phyloP scores from a whole-genome alignment of 75 land plant species.

The Adiantum capillusveneris region DNA sequence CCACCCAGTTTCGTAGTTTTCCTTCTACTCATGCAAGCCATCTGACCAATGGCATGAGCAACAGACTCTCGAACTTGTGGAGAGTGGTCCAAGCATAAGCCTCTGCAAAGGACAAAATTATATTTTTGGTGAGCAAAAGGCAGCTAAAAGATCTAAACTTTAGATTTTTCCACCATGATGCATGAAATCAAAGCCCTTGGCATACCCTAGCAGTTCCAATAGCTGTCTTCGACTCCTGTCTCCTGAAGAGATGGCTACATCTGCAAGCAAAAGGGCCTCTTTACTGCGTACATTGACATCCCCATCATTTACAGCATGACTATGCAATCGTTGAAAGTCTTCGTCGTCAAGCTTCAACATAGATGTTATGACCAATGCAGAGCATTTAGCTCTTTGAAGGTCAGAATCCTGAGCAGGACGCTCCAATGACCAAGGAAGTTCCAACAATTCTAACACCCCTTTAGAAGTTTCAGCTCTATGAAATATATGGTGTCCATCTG shows the following conservation, averaged over 20 bases:
- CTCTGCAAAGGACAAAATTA: slow-evolving; percentile 22
- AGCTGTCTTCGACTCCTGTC: not conserved
- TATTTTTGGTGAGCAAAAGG: not conserved
- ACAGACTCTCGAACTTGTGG: slow-evolving; percentile 48
- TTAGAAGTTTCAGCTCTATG: not conserved
- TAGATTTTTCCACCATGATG: no score
- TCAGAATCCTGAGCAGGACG: slow-evolving; percentile 8
- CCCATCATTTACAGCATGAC: slow-evolving; percentile 18
- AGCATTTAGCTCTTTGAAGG: slow-evolving; percentile 8
- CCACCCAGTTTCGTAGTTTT: not conserved
- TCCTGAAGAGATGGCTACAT: not conserved
- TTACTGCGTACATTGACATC: slow-evolving; percentile 12
- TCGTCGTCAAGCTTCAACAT: slow-evolving; percentile 11
- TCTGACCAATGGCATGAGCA: slow-evolving; percentile 44
- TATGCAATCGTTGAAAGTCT: slow-evolving; percentile 7
- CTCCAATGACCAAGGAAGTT: slow-evolving; percentile 15
- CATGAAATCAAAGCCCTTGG: not conserved
- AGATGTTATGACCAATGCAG: slow-evolving; percentile 15
- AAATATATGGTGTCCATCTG: not conserved
- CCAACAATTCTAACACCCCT: slow-evolving; percentile 10
- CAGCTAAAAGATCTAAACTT: no score
- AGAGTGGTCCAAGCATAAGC: slow-evolving; percentile 24
- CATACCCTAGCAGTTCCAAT: slow-evolving; percentile 5
- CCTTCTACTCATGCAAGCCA: slow-evolving; percentile 47
- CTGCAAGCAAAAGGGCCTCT: slow-evolving; percentile 8